Evolutionary conservation across 129 eudicot species (phyloP).

Genomic region (Heracleum sosnowskyi): DNA sequence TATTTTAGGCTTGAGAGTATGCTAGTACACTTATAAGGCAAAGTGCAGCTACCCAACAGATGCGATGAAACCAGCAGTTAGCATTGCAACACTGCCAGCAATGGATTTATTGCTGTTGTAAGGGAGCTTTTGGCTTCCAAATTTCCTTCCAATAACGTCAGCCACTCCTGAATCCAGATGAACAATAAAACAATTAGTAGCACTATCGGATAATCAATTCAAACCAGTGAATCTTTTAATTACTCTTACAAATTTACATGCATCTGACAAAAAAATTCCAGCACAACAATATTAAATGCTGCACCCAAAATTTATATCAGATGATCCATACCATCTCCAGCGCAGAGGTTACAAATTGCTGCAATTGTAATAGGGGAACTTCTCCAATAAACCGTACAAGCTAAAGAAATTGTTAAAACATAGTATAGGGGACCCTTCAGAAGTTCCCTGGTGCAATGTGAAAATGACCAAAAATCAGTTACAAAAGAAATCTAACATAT

Average conservation of each 20-base stretch:
- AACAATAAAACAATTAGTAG: neutral
- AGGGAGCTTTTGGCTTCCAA: conserved; percentile 65
- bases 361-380: conserved; percentile 81
- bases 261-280: neutral
- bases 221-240: neutral
- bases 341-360: conserved; percentile 82
- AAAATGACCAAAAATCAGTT: neutral
- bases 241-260: neutral
- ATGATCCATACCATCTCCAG: conserved; percentile 75
- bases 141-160: conserved; percentile 77
- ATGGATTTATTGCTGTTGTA: conserved; percentile 63
- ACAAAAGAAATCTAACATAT: neutral
- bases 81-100: conserved; percentile 75
- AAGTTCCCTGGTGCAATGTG: conserved; percentile 57
- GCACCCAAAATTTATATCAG: neutral
- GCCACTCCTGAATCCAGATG: conserved; percentile 53
- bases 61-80: conserved; percentile 67
- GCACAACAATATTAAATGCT: neutral
- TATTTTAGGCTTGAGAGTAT: neutral
- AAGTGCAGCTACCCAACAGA: conserved; percentile 55
- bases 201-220: neutral
- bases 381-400: conserved; percentile 66
- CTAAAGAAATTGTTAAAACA: conserved; percentile 61
- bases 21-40: neutral
- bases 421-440: conserved; percentile 81